These are phyloP conservation scores for Diaporthe ampelina DNA, from an alignment of 2,329 filamentous ascomycete genomes.

Conservation along the genomic window DNA sequence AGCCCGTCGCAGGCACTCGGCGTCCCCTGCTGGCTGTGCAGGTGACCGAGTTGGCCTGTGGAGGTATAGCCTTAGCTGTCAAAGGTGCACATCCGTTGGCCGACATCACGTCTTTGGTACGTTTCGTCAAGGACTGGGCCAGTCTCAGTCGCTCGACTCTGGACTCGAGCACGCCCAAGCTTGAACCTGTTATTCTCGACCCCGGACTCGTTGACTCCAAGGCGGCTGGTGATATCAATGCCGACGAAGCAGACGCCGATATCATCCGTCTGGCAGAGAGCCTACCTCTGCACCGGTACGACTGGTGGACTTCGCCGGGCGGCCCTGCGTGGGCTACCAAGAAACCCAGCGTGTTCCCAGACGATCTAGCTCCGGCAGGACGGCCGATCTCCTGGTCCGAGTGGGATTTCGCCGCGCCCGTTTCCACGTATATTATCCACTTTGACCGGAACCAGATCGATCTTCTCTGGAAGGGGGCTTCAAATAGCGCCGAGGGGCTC, in stretches of 20 bases:
- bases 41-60: slow-evolving; percentile 11
- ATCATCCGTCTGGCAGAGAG: slow-evolving; percentile 9
- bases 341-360: background rate
- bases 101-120: background rate
- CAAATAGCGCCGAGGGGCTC: background rate
- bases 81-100: slow-evolving; percentile 14
- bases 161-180: background rate
- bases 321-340: slow-evolving; percentile 17
- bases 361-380: slow-evolving; percentile 4
- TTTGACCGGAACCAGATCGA: background rate
- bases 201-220: background rate
- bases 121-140: slow-evolving; percentile 14
- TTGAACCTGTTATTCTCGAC: background rate
- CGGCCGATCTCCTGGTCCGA: slow-evolving; percentile 3
- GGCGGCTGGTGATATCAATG: slow-evolving; percentile 6
- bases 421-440: background rate
- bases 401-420: slow-evolving; percentile 6
- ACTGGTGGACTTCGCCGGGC: slow-evolving; percentile 17
- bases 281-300: slow-evolving; percentile 12
- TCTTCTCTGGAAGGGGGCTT: background rate
- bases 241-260: background rate
- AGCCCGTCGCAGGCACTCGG: background rate
- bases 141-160: background rate
- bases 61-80: background rate
- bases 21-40: background rate